These are phyloP conservation scores for Penicillium ochrochloron DNA, from an alignment of 495 filamentous ascomycete species.

Conservation along the genomic window DNA sequence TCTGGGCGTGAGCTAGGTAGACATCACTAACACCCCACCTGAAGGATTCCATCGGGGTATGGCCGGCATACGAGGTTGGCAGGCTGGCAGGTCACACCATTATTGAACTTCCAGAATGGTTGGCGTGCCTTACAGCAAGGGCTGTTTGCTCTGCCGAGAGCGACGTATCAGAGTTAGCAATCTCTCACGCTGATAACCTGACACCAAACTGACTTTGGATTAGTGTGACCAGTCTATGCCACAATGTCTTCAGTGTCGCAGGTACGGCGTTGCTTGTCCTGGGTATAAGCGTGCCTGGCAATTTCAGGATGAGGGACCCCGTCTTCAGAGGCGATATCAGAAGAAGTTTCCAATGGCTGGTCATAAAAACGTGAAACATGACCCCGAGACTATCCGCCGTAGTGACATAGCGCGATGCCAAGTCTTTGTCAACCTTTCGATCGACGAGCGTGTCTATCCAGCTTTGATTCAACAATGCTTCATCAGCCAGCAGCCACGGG, in stretches of 20 bases:
- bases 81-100: not conserved
- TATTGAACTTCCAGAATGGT: constrained; percentile 6
- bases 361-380: not conserved
- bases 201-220: constrained; percentile 7
- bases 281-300: constrained; percentile 14
- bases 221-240: constrained; percentile 17
- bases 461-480: constrained; percentile 10
- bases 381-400: not conserved
- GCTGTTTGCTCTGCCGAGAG: constrained; percentile 17
- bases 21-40: constrained; percentile 1
- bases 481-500: constrained; percentile 9
- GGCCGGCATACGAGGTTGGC: constrained; percentile 2
- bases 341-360: not conserved
- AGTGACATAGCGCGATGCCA: not conserved
- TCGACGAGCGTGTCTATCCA: constrained; percentile 15
- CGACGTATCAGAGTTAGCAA: constrained; percentile 15
- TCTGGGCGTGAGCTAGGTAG: not conserved
- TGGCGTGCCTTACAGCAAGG: constrained; percentile 16
- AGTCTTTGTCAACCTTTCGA: not conserved
- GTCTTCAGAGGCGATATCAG: constrained; percentile 11
- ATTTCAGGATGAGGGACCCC: constrained; percentile 17
- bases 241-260: constrained; percentile 13
- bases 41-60: not conserved
- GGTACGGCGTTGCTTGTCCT: constrained; percentile 11
- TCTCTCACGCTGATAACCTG: not conserved